Conservation (phyloP, 2,329 filamentous ascomycete species). For the Botrytis galanthina region DNA sequence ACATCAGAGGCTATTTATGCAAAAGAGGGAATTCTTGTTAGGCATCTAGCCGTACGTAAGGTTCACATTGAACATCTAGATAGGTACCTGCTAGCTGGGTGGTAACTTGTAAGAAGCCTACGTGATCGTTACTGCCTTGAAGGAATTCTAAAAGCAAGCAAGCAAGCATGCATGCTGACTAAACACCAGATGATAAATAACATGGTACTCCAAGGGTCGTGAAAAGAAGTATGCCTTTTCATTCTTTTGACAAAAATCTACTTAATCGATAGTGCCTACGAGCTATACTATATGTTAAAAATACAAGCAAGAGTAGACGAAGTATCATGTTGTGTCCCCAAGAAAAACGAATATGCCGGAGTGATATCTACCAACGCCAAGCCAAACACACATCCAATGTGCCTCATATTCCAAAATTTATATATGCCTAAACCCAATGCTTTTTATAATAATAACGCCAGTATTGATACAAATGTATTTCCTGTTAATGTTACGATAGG, state of each 20-base stretch:
- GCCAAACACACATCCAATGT: constrained; percentile 17
- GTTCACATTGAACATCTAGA: background rate
- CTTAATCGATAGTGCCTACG: background rate
- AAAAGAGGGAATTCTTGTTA: background rate
- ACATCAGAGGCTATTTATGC: background rate
- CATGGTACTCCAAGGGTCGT: background rate
- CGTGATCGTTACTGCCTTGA: constrained; percentile 15
- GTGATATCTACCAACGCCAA: constrained; percentile 21
- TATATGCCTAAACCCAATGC: constrained; percentile 9
- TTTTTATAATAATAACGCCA: constrained; percentile 17
- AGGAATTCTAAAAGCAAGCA: background rate
- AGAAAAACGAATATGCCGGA: constrained; percentile 15
- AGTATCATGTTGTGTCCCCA: constrained; percentile 12
- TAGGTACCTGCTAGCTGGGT: background rate
- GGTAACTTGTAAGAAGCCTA: background rate
- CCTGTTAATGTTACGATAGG: background rate
- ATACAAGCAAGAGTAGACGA: background rate
- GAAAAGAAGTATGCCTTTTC: constrained; percentile 1
- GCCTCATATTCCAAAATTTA: constrained; percentile 8
- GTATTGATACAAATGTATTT: constrained; percentile 6
- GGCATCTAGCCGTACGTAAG: constrained; percentile 8
- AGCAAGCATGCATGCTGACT: background rate
- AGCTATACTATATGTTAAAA: background rate
- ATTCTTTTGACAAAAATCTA: background rate
- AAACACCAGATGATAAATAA: background rate